Conservation (phyloP, 495 filamentous ascomycete species). For the Aspergillus incahuasiensis region DNA sequence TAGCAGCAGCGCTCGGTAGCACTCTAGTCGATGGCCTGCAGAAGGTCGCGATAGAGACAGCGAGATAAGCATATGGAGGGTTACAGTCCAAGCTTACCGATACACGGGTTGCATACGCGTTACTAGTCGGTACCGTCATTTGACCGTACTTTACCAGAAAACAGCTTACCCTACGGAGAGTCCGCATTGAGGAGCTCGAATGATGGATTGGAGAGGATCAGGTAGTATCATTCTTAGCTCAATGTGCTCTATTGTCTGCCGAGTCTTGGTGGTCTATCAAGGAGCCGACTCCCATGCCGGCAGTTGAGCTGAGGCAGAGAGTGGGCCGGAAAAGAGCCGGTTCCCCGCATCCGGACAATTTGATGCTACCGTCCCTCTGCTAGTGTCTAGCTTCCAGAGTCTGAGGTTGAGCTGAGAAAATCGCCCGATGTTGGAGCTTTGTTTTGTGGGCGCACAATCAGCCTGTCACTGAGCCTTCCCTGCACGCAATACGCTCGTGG, state of each 20-base stretch:
- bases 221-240: too few species aligned
- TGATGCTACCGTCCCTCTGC: constrained; percentile 23
- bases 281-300: too few species aligned
- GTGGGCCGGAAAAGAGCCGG: constrained; percentile 3
- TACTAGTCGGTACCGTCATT: background rate
- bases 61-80: background rate
- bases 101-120: background rate
- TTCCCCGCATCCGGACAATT: constrained; percentile 22
- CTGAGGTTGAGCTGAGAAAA: background rate
- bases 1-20: background rate
- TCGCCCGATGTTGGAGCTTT: background rate
- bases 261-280: too few species aligned
- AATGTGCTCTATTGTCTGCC: too few species aligned
- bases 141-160: background rate
- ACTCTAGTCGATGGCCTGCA: background rate
- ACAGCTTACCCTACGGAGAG: too few species aligned
- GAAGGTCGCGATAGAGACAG: background rate
- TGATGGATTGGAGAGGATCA: too few species aligned
- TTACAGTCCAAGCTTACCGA: background rate
- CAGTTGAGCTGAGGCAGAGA: too few species aligned
- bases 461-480: background rate
- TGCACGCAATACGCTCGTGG: constrained; percentile 6
- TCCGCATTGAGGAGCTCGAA: too few species aligned
- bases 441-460: background rate
- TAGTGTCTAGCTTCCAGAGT: background rate